Percentiles rank a stretch among this genome's conserved stretches.
These are phyloP conservation scores for Lumnitzera littorea DNA, from an alignment of 345 rosid genomes.

Conservation along the genomic window DNA sequence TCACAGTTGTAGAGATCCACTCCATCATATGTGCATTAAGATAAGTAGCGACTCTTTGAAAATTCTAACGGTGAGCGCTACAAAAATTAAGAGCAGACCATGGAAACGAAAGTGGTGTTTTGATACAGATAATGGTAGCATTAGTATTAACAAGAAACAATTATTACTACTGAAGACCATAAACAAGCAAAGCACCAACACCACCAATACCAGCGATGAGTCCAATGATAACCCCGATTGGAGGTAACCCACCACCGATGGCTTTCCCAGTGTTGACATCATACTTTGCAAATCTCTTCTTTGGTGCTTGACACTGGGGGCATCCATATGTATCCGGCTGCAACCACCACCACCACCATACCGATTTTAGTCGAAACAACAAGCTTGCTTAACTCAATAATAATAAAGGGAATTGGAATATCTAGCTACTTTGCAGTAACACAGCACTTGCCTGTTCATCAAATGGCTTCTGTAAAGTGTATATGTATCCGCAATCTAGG, in stretches of 20 bases:
- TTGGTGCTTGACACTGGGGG: slow-evolving; percentile 90
- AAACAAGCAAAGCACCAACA: slow-evolving; percentile 85
- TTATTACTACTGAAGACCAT: slow-evolving; percentile 61
- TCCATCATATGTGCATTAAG: too few relatives aligned
- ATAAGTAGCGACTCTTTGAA: too few relatives aligned
- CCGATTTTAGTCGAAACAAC: not conserved
- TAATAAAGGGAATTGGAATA: too few relatives aligned
- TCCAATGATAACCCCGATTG: slow-evolving; percentile 76
- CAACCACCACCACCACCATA: not conserved
- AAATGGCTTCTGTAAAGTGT: slow-evolving; percentile 63
- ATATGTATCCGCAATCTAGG: slow-evolving; percentile 91
- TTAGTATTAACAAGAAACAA: too few relatives aligned
- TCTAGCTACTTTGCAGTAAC: too few relatives aligned
- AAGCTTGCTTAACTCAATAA: not conserved
- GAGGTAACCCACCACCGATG: slow-evolving; percentile 91
- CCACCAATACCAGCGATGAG: slow-evolving; percentile 73
- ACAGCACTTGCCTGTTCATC: slow-evolving; percentile 63
- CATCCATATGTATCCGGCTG: slow-evolving; percentile 85
- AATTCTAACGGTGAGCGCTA: too few relatives aligned
- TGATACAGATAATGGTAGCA: too few relatives aligned
- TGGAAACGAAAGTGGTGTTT: too few relatives aligned
- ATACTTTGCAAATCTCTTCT: slow-evolving; percentile 78
- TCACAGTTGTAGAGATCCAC: too few relatives aligned
- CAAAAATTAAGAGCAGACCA: too few relatives aligned
- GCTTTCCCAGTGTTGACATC: slow-evolving; percentile 85